phyloP scores from a whole-genome alignment of 306 rosid genomes.

The Cicer bijugum region DNA sequence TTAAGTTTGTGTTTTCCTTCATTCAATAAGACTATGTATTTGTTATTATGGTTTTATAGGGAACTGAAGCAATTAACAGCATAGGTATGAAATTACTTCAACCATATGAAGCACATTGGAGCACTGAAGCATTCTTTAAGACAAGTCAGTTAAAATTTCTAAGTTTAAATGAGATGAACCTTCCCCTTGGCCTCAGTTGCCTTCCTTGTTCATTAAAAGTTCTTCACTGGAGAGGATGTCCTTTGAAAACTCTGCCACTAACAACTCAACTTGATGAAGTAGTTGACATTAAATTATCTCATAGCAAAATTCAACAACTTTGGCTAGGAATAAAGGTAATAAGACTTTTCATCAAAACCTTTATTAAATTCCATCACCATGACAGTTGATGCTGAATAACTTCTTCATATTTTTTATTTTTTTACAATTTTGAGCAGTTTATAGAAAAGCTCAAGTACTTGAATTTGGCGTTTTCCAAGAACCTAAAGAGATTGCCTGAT shows the following conservation, averaged over 20 bases:
- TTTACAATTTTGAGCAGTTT: constrained; percentile 20
- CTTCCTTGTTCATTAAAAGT: constrained; percentile 32
- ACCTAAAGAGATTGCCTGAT: constrained; percentile 21
- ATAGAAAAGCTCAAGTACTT: constrained; percentile 22
- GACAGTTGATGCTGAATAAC: background rate
- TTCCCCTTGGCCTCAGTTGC: constrained; percentile 6
- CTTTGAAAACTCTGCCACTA: constrained; percentile 30
- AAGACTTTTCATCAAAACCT: background rate
- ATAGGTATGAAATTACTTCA: background rate
- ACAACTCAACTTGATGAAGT: background rate
- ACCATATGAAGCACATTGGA: constrained; percentile 29
- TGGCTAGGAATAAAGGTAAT: constrained; percentile 41
- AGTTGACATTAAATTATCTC: constrained; percentile 30
- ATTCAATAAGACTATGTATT: background rate
- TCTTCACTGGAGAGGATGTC: constrained; percentile 42
- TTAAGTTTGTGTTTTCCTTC: background rate
- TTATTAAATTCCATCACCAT: background rate
- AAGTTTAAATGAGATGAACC: constrained; percentile 2
- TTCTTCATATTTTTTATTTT: background rate
- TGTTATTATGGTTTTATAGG: constrained; percentile 25
- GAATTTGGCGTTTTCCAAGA: constrained; percentile 24
- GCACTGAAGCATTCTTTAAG: constrained; percentile 34
- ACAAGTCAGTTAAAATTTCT: constrained; percentile 37
- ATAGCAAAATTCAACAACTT: constrained; percentile 24
- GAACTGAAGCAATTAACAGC: constrained; percentile 26